These are phyloP conservation scores for Nymphaea colorata DNA, from an alignment of 164 flowering plant genomes.

Conservation along the genomic window DNA sequence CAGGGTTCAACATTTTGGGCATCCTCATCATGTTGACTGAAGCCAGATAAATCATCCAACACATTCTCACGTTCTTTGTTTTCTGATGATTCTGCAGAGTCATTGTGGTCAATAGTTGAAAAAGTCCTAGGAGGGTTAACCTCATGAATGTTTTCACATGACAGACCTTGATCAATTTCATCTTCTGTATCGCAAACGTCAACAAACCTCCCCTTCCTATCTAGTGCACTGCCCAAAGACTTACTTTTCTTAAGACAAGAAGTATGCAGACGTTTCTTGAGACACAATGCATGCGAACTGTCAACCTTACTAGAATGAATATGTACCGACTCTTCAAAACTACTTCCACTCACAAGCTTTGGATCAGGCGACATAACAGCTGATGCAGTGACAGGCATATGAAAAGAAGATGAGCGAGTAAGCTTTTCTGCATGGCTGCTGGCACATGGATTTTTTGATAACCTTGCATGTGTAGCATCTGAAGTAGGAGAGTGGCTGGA, in stretches of 20 bases:
- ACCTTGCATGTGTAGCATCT: not conserved
- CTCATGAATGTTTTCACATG: constrained; percentile 27
- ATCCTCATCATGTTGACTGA: not conserved
- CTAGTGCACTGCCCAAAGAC: constrained; percentile 58
- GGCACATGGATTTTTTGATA: not conserved
- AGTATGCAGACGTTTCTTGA: not conserved
- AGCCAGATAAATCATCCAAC: constrained; percentile 1
- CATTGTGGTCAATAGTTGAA: constrained; percentile 8
- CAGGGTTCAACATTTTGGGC: not conserved
- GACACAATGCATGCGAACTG: not conserved
- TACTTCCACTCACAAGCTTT: not conserved
- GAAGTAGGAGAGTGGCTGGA: constrained; percentile 4
- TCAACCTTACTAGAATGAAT: not conserved
- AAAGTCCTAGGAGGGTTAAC: constrained; percentile 1
- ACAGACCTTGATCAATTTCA: constrained; percentile 28
- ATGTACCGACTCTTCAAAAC: too few species aligned
- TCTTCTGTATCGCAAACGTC: constrained; percentile 26
- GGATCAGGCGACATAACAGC: not conserved
- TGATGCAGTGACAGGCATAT: not conserved
- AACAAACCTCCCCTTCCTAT: constrained; percentile 19
- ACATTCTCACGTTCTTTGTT: constrained; percentile 16
- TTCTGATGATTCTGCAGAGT: constrained; percentile 9
- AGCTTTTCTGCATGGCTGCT: constrained; percentile 12
- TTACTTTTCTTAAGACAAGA: constrained; percentile 37
- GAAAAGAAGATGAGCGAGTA: constrained; percentile 22